phyloP scores from a whole-genome alignment of 768 basidiomycete species.

The Paxillus involutus region DNA sequence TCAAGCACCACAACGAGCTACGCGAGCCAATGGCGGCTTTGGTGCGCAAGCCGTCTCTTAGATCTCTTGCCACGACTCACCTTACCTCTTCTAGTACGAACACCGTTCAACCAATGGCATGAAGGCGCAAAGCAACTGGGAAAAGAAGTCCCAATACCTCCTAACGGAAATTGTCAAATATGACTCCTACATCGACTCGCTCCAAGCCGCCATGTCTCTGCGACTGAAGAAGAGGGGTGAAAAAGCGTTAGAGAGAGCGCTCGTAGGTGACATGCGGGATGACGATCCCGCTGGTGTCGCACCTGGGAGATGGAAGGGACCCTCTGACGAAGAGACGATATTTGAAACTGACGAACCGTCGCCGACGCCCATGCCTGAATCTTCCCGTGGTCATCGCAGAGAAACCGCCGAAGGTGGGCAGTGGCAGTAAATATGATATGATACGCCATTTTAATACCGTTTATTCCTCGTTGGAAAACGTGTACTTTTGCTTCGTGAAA shows the following conservation, averaged over 20 bases:
- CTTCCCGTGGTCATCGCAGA: constrained; percentile 39
- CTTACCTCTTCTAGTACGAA: constrained; percentile 60
- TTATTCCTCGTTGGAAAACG: constrained; percentile 3
- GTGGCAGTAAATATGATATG: constrained; percentile 25
- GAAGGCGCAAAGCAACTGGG: constrained; percentile 90
- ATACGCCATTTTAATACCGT: constrained; percentile 20
- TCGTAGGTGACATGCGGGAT: constrained; percentile 36
- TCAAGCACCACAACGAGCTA: constrained; percentile 80
- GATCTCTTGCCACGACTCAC: constrained; percentile 4
- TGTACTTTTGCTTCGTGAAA: constrained; percentile 10
- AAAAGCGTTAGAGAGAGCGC: constrained; percentile 68
- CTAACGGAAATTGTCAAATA: constrained; percentile 95
- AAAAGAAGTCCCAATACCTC: constrained; percentile 86
- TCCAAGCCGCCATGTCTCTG: constrained; percentile 79
- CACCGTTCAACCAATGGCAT: constrained; percentile 68
- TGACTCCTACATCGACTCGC: constrained; percentile 89
- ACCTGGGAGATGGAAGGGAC: constrained; percentile 40
- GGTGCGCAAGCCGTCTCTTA: constrained; percentile 43
- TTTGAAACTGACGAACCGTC: constrained; percentile 45
- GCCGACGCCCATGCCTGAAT: constrained; percentile 20
- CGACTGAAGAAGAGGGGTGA: constrained; percentile 90
- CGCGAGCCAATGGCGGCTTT: constrained; percentile 79
- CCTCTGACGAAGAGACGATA: constrained; percentile 45
- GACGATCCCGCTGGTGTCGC: constrained; percentile 29
- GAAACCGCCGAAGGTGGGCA: constrained; percentile 42